Conservation (phyloP, 176 grass and related monocot genomes). For the Saccharum officinarum region DNA sequence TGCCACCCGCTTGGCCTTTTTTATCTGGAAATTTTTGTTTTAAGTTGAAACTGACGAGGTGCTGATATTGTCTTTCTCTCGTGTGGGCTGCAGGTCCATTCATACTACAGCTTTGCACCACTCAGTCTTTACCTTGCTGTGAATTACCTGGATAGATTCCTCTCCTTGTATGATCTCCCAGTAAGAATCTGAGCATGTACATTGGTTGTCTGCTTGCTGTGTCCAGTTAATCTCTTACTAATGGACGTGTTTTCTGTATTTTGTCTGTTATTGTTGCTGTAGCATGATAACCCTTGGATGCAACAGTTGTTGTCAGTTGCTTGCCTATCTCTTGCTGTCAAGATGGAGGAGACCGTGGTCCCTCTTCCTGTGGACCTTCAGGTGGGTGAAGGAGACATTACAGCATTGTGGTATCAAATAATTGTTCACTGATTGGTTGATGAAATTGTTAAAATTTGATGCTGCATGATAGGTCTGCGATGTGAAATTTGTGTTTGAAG, state of each 20-base stretch:
- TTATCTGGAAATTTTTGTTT: constrained; percentile 29
- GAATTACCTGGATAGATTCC: constrained; percentile 93
- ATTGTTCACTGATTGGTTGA: background rate
- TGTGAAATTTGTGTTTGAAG: constrained; percentile 46
- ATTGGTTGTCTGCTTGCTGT: constrained; percentile 21
- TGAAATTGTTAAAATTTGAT: constrained; percentile 15
- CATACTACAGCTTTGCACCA: constrained; percentile 84
- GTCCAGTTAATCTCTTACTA: constrained; percentile 17
- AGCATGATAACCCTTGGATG: constrained; percentile 74
- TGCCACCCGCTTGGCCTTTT: constrained; percentile 3
- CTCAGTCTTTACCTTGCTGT: constrained; percentile 68
- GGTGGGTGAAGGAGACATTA: constrained; percentile 42
- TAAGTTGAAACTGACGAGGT: constrained; percentile 31
- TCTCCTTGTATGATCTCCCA: constrained; percentile 60
- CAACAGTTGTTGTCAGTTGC: constrained; percentile 72
- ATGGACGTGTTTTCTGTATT: constrained; percentile 6
- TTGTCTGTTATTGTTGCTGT: constrained; percentile 30
- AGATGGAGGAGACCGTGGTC: constrained; percentile 81
- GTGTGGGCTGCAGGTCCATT: constrained; percentile 68
- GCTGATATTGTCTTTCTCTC: constrained; percentile 52
- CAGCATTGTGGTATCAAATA: constrained; percentile 1
- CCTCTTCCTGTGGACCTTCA: constrained; percentile 73
- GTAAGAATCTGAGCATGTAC: constrained; percentile 54
- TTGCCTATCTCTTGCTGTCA: constrained; percentile 79
- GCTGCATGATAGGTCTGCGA: constrained; percentile 48